Conservation (phyloP, 306 rosid species). For the Begonia loranthoides region DNA sequence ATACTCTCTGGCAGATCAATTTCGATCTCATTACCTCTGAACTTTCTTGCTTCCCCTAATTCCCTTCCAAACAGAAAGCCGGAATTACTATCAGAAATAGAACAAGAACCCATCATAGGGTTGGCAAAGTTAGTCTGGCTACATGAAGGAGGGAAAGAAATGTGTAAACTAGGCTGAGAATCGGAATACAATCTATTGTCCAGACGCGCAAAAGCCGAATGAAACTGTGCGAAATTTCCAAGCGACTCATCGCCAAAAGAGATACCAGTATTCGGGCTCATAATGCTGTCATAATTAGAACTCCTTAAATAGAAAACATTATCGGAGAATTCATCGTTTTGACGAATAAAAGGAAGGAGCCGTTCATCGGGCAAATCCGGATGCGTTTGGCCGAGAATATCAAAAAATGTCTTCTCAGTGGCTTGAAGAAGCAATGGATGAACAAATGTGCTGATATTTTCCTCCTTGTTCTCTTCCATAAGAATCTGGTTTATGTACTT, state of each 20-base stretch:
- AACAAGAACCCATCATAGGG: slow-evolving; percentile 38
- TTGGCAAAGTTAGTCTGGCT: slow-evolving; percentile 21
- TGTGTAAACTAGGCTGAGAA: slow-evolving; percentile 10
- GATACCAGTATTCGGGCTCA: slow-evolving; percentile 8
- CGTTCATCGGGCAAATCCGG: slow-evolving; percentile 7
- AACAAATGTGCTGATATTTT: slow-evolving; percentile 57
- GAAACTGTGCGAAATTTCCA: slow-evolving; percentile 19
- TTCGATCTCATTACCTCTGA: slow-evolving; percentile 29
- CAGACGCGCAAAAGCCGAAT: slow-evolving; percentile 19
- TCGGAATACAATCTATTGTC: slow-evolving; percentile 12
- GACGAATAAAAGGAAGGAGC: neutral
- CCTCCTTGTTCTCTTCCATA: slow-evolving; percentile 64
- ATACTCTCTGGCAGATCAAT: slow-evolving; percentile 25
- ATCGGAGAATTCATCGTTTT: slow-evolving; percentile 9
- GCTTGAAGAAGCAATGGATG: slow-evolving; percentile 60
- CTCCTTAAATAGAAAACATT: slow-evolving; percentile 2
- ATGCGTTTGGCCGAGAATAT: slow-evolving; percentile 40
- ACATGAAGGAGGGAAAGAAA: slow-evolving; percentile 7
- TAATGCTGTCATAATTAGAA: slow-evolving; percentile 11
- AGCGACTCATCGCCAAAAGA: slow-evolving; percentile 1
- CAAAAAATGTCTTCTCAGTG: slow-evolving; percentile 81
- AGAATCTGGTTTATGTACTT: slow-evolving; percentile 62
- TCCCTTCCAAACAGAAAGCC: slow-evolving; percentile 51
- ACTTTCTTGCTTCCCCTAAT: slow-evolving; percentile 74
- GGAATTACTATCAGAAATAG: slow-evolving; percentile 47